These are phyloP conservation scores for Silene conica DNA, from an alignment of 148 eudicot genomes.

Conservation along the genomic window DNA sequence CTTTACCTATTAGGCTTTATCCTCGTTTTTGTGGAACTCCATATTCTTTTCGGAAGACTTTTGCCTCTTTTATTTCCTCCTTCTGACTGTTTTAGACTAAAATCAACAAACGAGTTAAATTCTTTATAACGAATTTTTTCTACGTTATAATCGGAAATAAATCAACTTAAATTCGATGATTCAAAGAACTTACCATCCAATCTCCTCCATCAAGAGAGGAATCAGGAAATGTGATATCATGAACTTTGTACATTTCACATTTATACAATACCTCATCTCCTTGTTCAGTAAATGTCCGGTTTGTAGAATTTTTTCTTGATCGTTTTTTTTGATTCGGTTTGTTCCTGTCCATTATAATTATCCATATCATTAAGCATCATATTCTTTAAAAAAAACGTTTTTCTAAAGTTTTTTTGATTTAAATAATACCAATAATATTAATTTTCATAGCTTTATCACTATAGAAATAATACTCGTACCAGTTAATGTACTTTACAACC, in stretches of 20 bases:
- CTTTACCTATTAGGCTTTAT: neutral
- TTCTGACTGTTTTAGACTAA: neutral
- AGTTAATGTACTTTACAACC: too few relatives aligned
- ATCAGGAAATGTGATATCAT: neutral
- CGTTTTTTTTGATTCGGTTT: neutral
- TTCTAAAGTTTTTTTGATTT: too few relatives aligned
- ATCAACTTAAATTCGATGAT: neutral
- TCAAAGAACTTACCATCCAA: neutral
- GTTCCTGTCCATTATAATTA: conserved; percentile 5
- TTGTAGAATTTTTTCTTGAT: neutral
- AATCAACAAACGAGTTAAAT: neutral
- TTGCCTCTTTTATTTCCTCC: neutral
- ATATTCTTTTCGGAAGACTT: too few relatives aligned
- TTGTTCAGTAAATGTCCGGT: neutral
- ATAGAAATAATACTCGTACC: too few relatives aligned
- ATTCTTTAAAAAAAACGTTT: too few relatives aligned
- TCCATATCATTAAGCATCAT: too few relatives aligned
- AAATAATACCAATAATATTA: too few relatives aligned
- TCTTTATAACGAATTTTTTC: too few relatives aligned
- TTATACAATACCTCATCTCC: neutral
- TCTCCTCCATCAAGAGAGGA: neutral
- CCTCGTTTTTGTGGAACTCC: too few relatives aligned
- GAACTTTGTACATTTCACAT: neutral
- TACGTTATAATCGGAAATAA: neutral
- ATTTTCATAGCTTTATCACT: too few relatives aligned